These are phyloP conservation scores for Globisporangium polare DNA, from an alignment of 352 stramenopile genomes.

Conservation along the genomic window DNA sequence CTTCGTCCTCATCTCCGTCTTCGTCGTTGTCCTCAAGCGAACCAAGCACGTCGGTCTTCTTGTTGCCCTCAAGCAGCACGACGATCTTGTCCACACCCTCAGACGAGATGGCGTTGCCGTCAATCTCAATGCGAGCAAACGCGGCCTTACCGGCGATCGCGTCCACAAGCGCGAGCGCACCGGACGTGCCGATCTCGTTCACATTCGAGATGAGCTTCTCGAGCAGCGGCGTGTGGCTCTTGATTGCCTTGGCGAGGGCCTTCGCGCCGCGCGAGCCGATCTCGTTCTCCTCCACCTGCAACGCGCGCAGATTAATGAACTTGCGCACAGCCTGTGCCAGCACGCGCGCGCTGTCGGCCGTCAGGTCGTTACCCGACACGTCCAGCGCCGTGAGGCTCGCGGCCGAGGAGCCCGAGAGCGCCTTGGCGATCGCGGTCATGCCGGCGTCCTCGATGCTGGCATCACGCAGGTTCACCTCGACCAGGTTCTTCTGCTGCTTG, in stretches of 20 bases:
- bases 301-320: constrained; percentile 58
- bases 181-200: constrained; percentile 88
- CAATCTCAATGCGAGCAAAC: constrained; percentile 61
- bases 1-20: constrained; percentile 63
- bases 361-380: constrained; percentile 93
- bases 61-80: constrained; percentile 38
- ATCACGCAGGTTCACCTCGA: constrained; percentile 89
- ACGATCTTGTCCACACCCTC: constrained; percentile 57
- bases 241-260: constrained; percentile 67
- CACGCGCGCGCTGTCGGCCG: constrained; percentile 46
- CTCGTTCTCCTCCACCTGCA: constrained; percentile 94
- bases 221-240: constrained; percentile 39
- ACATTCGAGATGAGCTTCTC: constrained; percentile 84
- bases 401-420: constrained; percentile 45
- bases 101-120: constrained; percentile 79
- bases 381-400: constrained; percentile 73
- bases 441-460: constrained; percentile 89
- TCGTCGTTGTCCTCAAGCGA: constrained; percentile 85
- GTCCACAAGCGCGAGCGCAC: constrained; percentile 76
- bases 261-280: constrained; percentile 83
- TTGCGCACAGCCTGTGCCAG: constrained; percentile 43
- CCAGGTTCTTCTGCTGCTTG: constrained; percentile 54
- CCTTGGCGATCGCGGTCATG: constrained; percentile 74
- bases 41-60: constrained; percentile 55
- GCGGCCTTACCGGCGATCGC: constrained; percentile 49